Conservation (phyloP, 2,329 filamentous ascomycete genomes). For the Aspergillus unguis region DNA sequence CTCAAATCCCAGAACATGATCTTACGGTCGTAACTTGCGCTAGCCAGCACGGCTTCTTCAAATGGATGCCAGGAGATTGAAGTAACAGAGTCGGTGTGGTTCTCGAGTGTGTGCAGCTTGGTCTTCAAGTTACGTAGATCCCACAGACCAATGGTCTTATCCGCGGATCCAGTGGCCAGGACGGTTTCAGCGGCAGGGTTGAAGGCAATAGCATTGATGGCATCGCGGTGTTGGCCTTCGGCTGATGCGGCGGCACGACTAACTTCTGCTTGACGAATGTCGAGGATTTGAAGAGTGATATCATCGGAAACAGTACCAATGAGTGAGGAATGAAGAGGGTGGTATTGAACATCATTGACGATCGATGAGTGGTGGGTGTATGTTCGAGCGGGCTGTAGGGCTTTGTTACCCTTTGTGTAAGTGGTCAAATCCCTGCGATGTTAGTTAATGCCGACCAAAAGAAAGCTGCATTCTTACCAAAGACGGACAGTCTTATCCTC, state of each 20-base stretch:
- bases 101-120: constrained; percentile 85
- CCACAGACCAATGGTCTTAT: constrained; percentile 94
- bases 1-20: constrained; percentile 97
- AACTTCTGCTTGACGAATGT: constrained; percentile 67
- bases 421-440: constrained; percentile 70
- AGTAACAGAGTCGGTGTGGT: constrained; percentile 84
- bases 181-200: constrained; percentile 88
- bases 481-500: constrained; percentile 88
- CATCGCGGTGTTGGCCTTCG: constrained; percentile 76
- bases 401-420: constrained; percentile 66
- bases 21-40: constrained; percentile 85
- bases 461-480: constrained; percentile 57
- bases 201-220: constrained; percentile 94
- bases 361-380: constrained; percentile 87
- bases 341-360: constrained; percentile 96
- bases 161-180: constrained; percentile 87
- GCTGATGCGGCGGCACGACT: constrained; percentile 67
- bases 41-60: constrained; percentile 83
- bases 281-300: constrained; percentile 85
- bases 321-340: constrained; percentile 77
- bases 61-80: constrained; percentile 93
- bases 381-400: constrained; percentile 66
- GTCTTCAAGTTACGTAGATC: constrained; percentile 87
- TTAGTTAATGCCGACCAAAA: constrained; percentile 5
- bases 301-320: constrained; percentile 96